phyloP scores from a whole-genome alignment of 306 rosid genomes.

The Dryas drummondii region DNA sequence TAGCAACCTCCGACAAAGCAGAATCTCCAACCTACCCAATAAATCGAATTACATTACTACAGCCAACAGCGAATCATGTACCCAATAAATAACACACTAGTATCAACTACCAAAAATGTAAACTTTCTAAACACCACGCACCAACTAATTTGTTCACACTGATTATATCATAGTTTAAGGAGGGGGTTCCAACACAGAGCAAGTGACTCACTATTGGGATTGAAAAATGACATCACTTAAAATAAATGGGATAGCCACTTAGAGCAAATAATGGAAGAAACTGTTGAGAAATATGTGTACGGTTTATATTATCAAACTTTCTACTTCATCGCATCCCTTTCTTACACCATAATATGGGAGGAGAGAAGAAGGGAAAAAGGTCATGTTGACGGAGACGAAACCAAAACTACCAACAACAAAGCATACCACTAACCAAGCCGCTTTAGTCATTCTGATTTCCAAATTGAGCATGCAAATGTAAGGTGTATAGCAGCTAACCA shows the following conservation, averaged over 20 bases:
- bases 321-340: slow-evolving; percentile 26
- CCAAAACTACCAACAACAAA: slow-evolving; percentile 21
- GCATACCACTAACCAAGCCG: slow-evolving; percentile 12
- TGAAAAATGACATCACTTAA: slow-evolving; percentile 28
- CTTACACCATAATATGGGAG: slow-evolving; percentile 29
- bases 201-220: slow-evolving; percentile 29
- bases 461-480: slow-evolving; percentile 21
- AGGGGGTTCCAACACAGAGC: slow-evolving; percentile 14
- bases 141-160: not conserved
- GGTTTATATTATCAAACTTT: slow-evolving; percentile 16
- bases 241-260: slow-evolving; percentile 34
- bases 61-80: not conserved
- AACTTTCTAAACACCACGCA: not conserved
- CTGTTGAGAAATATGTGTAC: slow-evolving; percentile 21
- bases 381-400: not conserved
- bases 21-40: not conserved
- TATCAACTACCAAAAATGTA: not conserved
- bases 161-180: not conserved
- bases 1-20: not conserved
- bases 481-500: slow-evolving; percentile 32
- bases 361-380: not conserved
- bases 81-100: not conserved
- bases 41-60: not conserved
- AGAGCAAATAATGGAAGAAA: slow-evolving; percentile 35
- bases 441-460: slow-evolving; percentile 24